Evolutionary conservation across 225 moss, liverwort and hornwort genomes (phyloP).

Genomic region (Sphagnum contortum): DNA sequence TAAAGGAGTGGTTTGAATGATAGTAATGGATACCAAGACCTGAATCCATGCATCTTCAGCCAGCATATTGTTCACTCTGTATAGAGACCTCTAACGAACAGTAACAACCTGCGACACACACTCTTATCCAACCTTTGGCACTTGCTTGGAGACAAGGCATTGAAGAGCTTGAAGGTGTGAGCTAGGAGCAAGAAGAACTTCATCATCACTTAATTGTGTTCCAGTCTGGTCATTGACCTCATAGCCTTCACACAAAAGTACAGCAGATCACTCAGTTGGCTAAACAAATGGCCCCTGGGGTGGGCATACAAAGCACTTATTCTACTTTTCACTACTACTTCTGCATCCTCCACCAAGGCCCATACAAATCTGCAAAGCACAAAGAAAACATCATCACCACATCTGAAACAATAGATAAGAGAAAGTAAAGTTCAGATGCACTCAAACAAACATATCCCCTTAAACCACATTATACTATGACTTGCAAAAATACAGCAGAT

Average conservation of each 20-base stretch:
- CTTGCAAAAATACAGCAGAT: slow-evolving; percentile 32
- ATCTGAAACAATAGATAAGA: too few relatives aligned
- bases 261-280: slow-evolving; percentile 85
- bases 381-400: too few relatives aligned
- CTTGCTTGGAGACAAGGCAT: slow-evolving; percentile 61
- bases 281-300: slow-evolving; percentile 64
- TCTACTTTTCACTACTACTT: slow-evolving; percentile 76
- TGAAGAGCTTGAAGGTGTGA: slow-evolving; percentile 78
- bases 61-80: too few relatives aligned
- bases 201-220: slow-evolving; percentile 68
- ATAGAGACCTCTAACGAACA: too few relatives aligned
- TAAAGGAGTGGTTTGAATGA: too few relatives aligned
- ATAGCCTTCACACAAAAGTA: slow-evolving; percentile 81
- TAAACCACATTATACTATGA: too few relatives aligned
- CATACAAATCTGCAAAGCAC: slow-evolving; percentile 44
- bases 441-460: too few relatives aligned
- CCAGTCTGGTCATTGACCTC: slow-evolving; percentile 94
- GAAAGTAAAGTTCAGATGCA: too few relatives aligned
- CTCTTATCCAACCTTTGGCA: slow-evolving; percentile 37
- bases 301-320: slow-evolving; percentile 84
- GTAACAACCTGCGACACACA: too few relatives aligned
- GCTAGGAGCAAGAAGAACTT: slow-evolving; percentile 69
- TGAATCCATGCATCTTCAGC: too few relatives aligned
- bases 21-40: too few relatives aligned
- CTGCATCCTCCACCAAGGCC: slow-evolving; percentile 84